Evolutionary conservation across 495 filamentous ascomycete genomes (phyloP).

Genomic region (Daldinia vernicosa): DNA sequence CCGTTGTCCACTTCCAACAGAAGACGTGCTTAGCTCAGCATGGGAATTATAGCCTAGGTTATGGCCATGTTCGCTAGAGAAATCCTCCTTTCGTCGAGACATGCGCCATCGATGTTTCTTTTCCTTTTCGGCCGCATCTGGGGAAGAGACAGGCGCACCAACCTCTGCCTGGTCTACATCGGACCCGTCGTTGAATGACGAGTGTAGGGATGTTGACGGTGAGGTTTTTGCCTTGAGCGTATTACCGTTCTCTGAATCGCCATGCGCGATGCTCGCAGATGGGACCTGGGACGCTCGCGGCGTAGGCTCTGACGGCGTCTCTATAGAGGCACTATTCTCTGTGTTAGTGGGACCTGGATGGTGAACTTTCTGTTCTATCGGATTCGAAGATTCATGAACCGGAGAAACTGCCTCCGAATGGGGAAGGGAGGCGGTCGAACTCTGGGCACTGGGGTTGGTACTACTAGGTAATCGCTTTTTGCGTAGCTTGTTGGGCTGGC

Average conservation of each 20-base stretch:
- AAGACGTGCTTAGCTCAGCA: slow-evolving; percentile 73
- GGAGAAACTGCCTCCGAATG: slow-evolving; percentile 53
- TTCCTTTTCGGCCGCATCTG: slow-evolving; percentile 61
- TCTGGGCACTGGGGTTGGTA: slow-evolving; percentile 82
- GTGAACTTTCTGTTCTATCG: slow-evolving; percentile 48
- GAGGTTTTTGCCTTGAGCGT: slow-evolving; percentile 71
- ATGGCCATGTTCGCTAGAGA: slow-evolving; percentile 55
- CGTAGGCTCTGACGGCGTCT: slow-evolving; percentile 49
- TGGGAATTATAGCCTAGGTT: slow-evolving; percentile 66
- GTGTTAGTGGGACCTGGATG: slow-evolving; percentile 38
- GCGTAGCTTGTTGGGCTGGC: slow-evolving; percentile 83
- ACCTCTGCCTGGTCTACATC: slow-evolving; percentile 78
- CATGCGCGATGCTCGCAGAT: slow-evolving; percentile 46
- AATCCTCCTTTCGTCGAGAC: slow-evolving; percentile 68
- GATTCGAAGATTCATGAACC: slow-evolving; percentile 48
- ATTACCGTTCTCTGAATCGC: slow-evolving; percentile 52
- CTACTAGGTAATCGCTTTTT: slow-evolving; percentile 82
- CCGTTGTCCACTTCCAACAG: slow-evolving; percentile 67
- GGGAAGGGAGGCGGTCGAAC: slow-evolving; percentile 79
- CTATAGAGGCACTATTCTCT: slow-evolving; percentile 39
- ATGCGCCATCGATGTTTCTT: slow-evolving; percentile 80
- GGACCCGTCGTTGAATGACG: slow-evolving; percentile 79
- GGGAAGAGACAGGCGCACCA: slow-evolving; percentile 41
- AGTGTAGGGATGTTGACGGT: slow-evolving; percentile 73
- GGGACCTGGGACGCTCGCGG: slow-evolving; percentile 48